A percentile compares a stretch with the other conserved stretches of the same genome.
These are phyloP conservation scores for Clathrus columnatus DNA, from an alignment of 768 basidiomycete species.

Conservation along the genomic window DNA sequence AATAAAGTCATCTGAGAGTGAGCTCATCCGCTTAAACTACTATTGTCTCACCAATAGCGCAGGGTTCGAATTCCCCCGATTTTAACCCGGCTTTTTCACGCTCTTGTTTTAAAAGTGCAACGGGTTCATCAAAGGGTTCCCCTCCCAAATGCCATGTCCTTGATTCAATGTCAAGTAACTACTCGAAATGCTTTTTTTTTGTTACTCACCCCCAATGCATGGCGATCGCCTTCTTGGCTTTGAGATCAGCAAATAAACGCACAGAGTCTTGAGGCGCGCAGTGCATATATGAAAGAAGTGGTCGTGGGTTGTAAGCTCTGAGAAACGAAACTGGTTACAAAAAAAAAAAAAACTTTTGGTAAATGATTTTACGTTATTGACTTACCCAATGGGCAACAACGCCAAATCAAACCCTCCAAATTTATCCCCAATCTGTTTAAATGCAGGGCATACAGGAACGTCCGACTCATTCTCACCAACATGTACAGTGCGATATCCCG, in stretches of 20 bases:
- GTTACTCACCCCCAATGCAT: slow-evolving; percentile 61
- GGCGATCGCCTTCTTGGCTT: slow-evolving; percentile 49
- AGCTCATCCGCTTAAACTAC: background rate
- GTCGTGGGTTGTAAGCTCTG: slow-evolving; percentile 54
- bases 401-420: slow-evolving; percentile 62
- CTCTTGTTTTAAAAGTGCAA: slow-evolving; percentile 42
- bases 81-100: slow-evolving; percentile 42
- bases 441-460: slow-evolving; percentile 61
- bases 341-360: background rate
- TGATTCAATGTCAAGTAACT: background rate
- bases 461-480: slow-evolving; percentile 39
- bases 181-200: slow-evolving; percentile 11
- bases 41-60: slow-evolving; percentile 54
- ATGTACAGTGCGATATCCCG: slow-evolving; percentile 44
- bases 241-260: slow-evolving; percentile 53
- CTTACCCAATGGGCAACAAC: slow-evolving; percentile 48
- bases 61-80: slow-evolving; percentile 46
- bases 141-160: slow-evolving; percentile 47
- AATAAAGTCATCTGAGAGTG: no score
- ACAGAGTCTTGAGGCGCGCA: slow-evolving; percentile 63
- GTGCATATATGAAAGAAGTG: slow-evolving; percentile 52
- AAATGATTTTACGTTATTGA: background rate
- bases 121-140: slow-evolving; percentile 55
- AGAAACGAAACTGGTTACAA: background rate
- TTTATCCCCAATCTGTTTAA: slow-evolving; percentile 56